Conservation (phyloP, 1,284 basidiomycete genomes). For the Waitea zeae region DNA sequence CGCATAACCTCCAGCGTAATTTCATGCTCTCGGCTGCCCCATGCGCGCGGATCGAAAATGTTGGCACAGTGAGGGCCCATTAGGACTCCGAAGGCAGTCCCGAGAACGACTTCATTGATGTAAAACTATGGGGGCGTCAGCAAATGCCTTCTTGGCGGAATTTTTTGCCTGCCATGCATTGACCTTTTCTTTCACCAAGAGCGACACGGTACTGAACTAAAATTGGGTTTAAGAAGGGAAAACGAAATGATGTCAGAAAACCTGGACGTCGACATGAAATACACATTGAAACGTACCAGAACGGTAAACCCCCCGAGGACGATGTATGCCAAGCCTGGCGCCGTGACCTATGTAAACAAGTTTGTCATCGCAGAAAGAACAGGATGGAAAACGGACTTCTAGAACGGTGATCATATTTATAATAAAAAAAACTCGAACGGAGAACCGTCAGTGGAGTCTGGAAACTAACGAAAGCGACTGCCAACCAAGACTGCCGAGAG, state of each 20-base stretch:
- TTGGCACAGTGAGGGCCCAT: slow-evolving; percentile 62
- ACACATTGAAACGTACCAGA: slow-evolving; percentile 26
- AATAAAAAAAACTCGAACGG: no score
- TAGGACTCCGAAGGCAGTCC: slow-evolving; percentile 61
- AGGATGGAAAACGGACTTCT: background rate
- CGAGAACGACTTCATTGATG: slow-evolving; percentile 86
- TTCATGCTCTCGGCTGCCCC: slow-evolving; percentile 36
- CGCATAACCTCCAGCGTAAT: slow-evolving; percentile 72
- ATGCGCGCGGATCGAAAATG: slow-evolving; percentile 67
- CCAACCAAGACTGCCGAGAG: no score
- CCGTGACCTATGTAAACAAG: slow-evolving; percentile 24
- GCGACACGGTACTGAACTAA: slow-evolving; percentile 67
- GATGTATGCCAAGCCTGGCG: slow-evolving; percentile 45
- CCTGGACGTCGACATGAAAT: no score
- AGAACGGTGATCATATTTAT: no score
- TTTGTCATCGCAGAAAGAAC: background rate
- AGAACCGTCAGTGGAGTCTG: no score
- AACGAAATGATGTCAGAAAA: no score
- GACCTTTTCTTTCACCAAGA: slow-evolving; percentile 70
- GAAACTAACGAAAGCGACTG: no score
- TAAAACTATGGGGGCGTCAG: slow-evolving; percentile 31
- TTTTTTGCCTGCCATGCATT: slow-evolving; percentile 3
- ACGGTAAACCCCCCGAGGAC: slow-evolving; percentile 69
- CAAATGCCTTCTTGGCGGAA: background rate
- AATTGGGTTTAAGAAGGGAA: background rate